Percentiles rank a stretch among this genome's conserved stretches.
Conservation (phyloP, 1,284 basidiomycete species). For the Takashimella tepidaria region DNA sequence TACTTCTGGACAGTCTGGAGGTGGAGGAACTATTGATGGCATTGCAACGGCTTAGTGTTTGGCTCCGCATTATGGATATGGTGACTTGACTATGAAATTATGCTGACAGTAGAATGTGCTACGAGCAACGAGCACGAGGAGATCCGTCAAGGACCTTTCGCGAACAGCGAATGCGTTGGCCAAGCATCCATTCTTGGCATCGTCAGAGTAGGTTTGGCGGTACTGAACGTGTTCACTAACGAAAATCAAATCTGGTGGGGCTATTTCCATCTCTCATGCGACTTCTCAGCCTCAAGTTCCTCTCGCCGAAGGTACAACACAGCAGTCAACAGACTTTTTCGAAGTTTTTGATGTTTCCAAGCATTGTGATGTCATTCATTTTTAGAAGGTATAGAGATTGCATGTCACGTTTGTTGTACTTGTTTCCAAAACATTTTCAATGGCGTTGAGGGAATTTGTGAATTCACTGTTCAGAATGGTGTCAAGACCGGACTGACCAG, state of each 20-base stretch:
- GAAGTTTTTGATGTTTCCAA: neutral
- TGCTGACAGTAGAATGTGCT: conserved; percentile 5
- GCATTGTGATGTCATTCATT: neutral
- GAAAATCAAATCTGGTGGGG: neutral
- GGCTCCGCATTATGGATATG: conserved; percentile 9
- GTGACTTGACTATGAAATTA: neutral
- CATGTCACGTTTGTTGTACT: too few relatives aligned
- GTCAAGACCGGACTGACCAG: too few relatives aligned
- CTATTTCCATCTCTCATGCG: neutral
- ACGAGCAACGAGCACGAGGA: conserved; percentile 9
- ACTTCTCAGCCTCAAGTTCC: neutral
- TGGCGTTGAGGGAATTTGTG: too few relatives aligned
- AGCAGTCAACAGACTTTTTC: neutral
- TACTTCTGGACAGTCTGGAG: neutral
- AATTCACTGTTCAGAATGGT: too few relatives aligned
- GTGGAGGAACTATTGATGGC: conserved; percentile 3
- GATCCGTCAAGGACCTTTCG: conserved; percentile 7
- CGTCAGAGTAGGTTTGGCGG: neutral
- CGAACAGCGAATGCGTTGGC: conserved; percentile 3
- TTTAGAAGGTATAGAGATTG: too few relatives aligned
- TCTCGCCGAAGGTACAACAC: neutral
- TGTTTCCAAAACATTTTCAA: too few relatives aligned
- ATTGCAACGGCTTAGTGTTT: conserved; percentile 5
- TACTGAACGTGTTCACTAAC: neutral
- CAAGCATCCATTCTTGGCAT: conserved; percentile 3